phyloP scores from a whole-genome alignment of 1,139 yeast species.

The Zygosaccharomyces pseudobailii region DNA sequence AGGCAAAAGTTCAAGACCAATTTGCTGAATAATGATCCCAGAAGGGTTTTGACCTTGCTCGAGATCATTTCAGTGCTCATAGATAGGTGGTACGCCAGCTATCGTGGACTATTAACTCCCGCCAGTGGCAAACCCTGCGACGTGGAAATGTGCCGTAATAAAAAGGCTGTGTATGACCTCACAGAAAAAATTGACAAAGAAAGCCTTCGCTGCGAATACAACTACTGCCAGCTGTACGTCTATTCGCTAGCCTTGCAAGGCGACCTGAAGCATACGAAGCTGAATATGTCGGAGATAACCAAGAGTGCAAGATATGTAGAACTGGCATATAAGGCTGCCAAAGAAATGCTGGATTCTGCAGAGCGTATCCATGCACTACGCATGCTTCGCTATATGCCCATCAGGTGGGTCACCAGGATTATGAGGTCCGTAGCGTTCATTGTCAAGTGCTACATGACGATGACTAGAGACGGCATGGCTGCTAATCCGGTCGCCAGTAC shows the following conservation, averaged over 20 bases:
- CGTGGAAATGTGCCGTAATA: conserved; percentile 27
- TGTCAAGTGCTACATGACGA: conserved; percentile 73
- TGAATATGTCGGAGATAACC: conserved; percentile 65
- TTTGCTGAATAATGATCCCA: conserved; percentile 38
- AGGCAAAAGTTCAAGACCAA: conserved; percentile 41
- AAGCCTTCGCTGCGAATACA: conserved; percentile 72
- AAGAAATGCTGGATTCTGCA: conserved; percentile 69
- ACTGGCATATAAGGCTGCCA: conserved; percentile 79
- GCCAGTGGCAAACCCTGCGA: conserved; percentile 25
- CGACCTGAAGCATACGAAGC: conserved; percentile 34
- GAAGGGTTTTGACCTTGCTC: conserved; percentile 67
- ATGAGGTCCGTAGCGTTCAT: conserved; percentile 90
- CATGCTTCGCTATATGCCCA: conserved; percentile 74
- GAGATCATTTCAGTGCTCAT: conserved; percentile 71
- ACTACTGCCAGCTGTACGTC: conserved; percentile 77
- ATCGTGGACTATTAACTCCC: conserved; percentile 50
- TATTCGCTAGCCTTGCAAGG: conserved; percentile 74
- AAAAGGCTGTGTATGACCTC: conserved; percentile 36
- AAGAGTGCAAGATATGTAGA: conserved; percentile 75
- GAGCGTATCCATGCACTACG: conserved; percentile 62
- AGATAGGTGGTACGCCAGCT: conserved; percentile 71
- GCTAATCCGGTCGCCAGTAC: conserved; percentile 30
- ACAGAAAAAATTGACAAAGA: conserved; percentile 56
- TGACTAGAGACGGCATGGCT: conserved; percentile 42
- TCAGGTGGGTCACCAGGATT: conserved; percentile 81